phyloP scores from a whole-genome alignment of 805 yeast species.

The Clavispora asparagi region DNA sequence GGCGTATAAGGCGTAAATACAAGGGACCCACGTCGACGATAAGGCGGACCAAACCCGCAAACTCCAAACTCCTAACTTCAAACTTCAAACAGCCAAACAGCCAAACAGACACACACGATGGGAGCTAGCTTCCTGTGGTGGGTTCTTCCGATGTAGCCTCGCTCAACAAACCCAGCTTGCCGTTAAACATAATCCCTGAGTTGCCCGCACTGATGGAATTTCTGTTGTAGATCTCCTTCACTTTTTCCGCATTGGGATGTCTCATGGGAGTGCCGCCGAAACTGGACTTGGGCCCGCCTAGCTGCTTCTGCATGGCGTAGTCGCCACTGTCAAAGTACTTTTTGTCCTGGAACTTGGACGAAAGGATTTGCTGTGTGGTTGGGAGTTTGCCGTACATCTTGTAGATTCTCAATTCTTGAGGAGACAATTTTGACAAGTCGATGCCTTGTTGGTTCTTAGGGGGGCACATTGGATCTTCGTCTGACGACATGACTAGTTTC shows the following conservation, averaged over 20 bases:
- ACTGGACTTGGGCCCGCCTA: constrained; percentile 26
- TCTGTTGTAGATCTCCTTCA: constrained; percentile 52
- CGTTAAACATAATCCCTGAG: constrained; percentile 39
- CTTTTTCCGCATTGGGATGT: constrained; percentile 54
- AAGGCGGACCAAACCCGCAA: too few species aligned
- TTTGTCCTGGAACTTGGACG: constrained; percentile 76
- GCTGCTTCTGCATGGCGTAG: constrained; percentile 69
- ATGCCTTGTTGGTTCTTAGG: constrained; percentile 40
- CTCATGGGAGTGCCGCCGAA: constrained; percentile 37
- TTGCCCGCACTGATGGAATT: constrained; percentile 51
- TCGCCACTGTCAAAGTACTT: constrained; percentile 94
- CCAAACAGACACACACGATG: background rate
- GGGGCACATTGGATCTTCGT: constrained; percentile 48
- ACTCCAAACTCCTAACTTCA: too few species aligned
- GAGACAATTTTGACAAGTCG: constrained; percentile 56
- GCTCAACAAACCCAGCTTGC: constrained; percentile 51
- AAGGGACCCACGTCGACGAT: background rate
- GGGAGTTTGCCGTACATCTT: constrained; percentile 85
- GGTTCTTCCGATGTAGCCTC: constrained; percentile 34
- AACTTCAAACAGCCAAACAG: too few species aligned
- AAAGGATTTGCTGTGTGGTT: constrained; percentile 67
- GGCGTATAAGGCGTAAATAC: background rate
- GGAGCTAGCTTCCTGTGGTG: background rate
- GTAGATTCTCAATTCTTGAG: constrained; percentile 76
- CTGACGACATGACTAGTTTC: constrained; percentile 22